These are phyloP conservation scores for Limtongozyma cylindracea DNA, from an alignment of 805 yeast species.

Conservation along the genomic window DNA sequence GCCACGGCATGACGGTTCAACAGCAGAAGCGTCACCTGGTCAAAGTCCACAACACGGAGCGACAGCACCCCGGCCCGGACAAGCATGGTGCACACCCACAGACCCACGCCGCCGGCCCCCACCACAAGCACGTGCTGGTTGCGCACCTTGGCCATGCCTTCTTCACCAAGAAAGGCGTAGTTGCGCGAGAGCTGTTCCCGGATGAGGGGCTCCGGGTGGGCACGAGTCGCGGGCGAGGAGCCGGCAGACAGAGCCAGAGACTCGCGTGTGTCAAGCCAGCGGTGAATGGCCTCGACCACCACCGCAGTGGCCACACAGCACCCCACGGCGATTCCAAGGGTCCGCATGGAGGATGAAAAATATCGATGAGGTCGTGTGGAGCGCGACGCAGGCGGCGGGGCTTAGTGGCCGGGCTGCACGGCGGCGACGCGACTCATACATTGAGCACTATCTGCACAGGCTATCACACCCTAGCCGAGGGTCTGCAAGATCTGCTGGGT, in stretches of 20 bases:
- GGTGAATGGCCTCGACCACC: too few relatives aligned
- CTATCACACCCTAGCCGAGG: slow-evolving; percentile 7
- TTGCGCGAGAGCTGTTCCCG: slow-evolving; percentile 87
- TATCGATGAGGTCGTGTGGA: background rate
- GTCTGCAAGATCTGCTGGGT: slow-evolving; percentile 43
- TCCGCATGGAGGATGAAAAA: background rate
- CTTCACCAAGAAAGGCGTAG: slow-evolving; percentile 74
- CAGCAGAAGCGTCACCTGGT: slow-evolving; percentile 83
- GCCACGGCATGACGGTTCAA: slow-evolving; percentile 92
- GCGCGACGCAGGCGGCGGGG: background rate
- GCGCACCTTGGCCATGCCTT: slow-evolving; percentile 56
- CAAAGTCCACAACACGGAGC: slow-evolving; percentile 73
- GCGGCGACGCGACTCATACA: background rate
- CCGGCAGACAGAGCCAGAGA: background rate
- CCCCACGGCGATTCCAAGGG: too few relatives aligned
- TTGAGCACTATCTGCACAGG: background rate
- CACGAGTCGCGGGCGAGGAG: background rate
- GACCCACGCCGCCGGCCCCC: slow-evolving; percentile 98
- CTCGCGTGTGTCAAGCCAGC: too few relatives aligned
- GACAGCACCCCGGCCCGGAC: slow-evolving; percentile 75
- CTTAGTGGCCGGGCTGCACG: background rate
- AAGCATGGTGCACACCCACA: slow-evolving; percentile 83
- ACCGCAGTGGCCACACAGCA: too few relatives aligned
- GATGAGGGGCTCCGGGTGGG: slow-evolving; percentile 36
- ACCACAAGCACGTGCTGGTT: slow-evolving; percentile 48